Percentiles rank a stretch among this genome's conserved stretches.
Evolutionary conservation across 495 filamentous ascomycete species (phyloP).

Genomic region (Tuber magnatum): DNA sequence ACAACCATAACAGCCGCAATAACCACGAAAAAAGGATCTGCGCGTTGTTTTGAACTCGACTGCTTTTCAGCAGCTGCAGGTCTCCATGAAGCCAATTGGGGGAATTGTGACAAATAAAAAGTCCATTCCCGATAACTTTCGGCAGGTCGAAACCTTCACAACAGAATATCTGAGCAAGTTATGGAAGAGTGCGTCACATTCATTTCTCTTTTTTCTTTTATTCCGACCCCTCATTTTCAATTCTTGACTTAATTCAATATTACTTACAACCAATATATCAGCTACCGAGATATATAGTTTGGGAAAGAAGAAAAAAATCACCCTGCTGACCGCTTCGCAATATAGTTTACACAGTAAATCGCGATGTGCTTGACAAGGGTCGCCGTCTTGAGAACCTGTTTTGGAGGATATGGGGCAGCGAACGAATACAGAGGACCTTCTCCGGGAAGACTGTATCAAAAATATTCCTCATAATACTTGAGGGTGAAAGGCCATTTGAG

Average conservation of each 20-base stretch:
- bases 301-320: slow-evolving; percentile 20
- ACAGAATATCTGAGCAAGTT: slow-evolving; percentile 39
- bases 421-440: slow-evolving; percentile 30
- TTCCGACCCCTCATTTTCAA: slow-evolving; percentile 9
- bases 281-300: slow-evolving; percentile 21
- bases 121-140: slow-evolving; percentile 38
- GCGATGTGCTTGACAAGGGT: slow-evolving; percentile 38
- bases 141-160: slow-evolving; percentile 38
- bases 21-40: slow-evolving; percentile 1
- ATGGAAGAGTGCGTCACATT: slow-evolving; percentile 40
- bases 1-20: background rate
- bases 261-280: slow-evolving; percentile 37
- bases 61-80: slow-evolving; percentile 22
- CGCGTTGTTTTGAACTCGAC: background rate
- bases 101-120: slow-evolving; percentile 40
- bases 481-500: slow-evolving; percentile 33
- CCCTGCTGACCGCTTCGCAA: slow-evolving; percentile 31
- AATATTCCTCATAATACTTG: slow-evolving; percentile 39
- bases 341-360: slow-evolving; percentile 40
- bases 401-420: slow-evolving; percentile 40
- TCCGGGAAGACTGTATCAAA: slow-evolving; percentile 33
- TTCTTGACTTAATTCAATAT: slow-evolving; percentile 27
- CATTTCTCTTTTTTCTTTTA: slow-evolving; percentile 8
- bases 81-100: slow-evolving; percentile 40
- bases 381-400: slow-evolving; percentile 40